Base-by-base conservation (phyloP, 2,329 filamentous ascomycete genomes). In the Fusarium brachygibbosum region DNA sequence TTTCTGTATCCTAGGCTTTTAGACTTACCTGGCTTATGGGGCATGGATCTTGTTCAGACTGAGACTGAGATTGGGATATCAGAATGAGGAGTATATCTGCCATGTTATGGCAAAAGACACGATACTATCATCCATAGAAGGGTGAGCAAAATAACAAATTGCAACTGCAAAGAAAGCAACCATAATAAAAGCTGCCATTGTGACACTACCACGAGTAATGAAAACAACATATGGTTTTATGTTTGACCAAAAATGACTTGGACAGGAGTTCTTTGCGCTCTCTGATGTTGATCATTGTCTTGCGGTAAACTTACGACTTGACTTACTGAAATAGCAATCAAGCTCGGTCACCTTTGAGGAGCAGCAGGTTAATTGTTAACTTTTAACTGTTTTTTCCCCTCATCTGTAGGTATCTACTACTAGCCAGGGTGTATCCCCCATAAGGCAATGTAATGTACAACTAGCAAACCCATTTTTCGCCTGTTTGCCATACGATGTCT, bases 301-400 rank as follows among this genome's bases (percentile, higher is more conserved):
- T 31, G 19, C 35, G 21, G 21, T 11, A 25, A 14, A 35, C 8
- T 50, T 50, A 3, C 23, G 16, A 25, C 21, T 25, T 8, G 19
- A 34, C 14, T 31, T 10, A 34, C 5, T 49, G 13, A 7, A 21
- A 5, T 13, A 5, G n/a, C n/a, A 16, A 21, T 21, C 19, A 38
- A n/a, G 10, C 14, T 32, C 51, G 21, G 53, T 37, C 66, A 52
- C 35, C 40, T 38, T 23, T 25, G 48, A 41, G 28, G 52, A 49
- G 34, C 40, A 53, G 40, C 12, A 51, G n/a, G 6, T 58, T 58
- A 57, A 55, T 38, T 38, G 70, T 72, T 73, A 63, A 75, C 70
- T 66, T 74, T 75, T 70, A 63, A 75, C 71, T 63, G 63, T 73
- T 73, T 75, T 75, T 66, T 69, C 62, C 62, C 73, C 73, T 74